phyloP scores from a whole-genome alignment of 192 early-diverging fungal species.

The Spinellus fusiger region DNA sequence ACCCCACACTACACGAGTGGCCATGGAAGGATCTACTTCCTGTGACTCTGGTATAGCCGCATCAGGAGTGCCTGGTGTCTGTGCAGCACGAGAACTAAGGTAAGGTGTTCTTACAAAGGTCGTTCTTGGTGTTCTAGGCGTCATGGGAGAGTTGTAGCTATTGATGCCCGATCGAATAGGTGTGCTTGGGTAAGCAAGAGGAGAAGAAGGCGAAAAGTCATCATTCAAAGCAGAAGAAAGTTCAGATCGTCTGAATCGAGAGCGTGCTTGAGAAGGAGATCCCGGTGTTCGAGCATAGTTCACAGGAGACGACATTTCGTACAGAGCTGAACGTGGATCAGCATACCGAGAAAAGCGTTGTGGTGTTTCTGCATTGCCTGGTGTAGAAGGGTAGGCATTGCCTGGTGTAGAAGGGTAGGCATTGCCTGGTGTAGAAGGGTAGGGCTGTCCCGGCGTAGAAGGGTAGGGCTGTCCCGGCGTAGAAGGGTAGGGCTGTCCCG shows the following conservation, averaged over 20 bases:
- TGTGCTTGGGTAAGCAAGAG: conserved; percentile 24
- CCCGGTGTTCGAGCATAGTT: conserved; percentile 15
- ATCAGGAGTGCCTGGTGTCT: background rate
- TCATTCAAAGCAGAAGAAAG: conserved; percentile 11
- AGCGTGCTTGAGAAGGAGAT: conserved; percentile 9
- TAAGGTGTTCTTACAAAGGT: conserved; percentile 27
- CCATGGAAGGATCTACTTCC: conserved; percentile 31
- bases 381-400: background rate
- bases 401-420: background rate
- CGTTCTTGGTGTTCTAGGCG: conserved; percentile 18
- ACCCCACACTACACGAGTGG: conserved; percentile 80
- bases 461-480: background rate
- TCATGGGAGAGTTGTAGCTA: conserved; percentile 12
- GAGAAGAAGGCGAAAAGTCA: conserved; percentile 20
- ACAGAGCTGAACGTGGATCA: conserved; percentile 11
- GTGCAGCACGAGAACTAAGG: background rate
- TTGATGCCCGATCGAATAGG: conserved; percentile 17
- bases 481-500: background rate
- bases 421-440: background rate
- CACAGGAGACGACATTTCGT: conserved; percentile 15
- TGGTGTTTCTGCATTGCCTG: conserved; percentile 7
- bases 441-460: background rate
- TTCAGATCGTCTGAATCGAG: conserved; percentile 14
- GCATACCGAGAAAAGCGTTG: conserved; percentile 4
- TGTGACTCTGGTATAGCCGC: conserved; percentile 19